These are phyloP conservation scores for Penicillium italicum DNA, from an alignment of 2,329 filamentous ascomycete genomes.

Conservation along the genomic window DNA sequence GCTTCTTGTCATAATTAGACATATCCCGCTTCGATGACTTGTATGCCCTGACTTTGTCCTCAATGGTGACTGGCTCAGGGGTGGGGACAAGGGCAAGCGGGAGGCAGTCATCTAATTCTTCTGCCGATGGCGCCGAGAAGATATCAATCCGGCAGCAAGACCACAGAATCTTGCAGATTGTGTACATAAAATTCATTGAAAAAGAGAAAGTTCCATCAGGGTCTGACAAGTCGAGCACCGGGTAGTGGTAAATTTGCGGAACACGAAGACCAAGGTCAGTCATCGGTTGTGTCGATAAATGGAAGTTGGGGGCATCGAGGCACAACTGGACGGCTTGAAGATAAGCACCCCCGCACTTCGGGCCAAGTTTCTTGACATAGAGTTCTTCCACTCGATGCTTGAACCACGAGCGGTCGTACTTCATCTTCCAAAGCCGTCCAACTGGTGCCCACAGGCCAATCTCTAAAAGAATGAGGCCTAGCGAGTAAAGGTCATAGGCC, in stretches of 20 bases:
- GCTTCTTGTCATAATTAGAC: conserved; percentile 18
- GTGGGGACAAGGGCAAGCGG: conserved; percentile 40
- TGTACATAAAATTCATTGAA: conserved; percentile 46
- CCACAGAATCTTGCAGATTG: conserved; percentile 42
- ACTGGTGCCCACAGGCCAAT: conserved; percentile 63
- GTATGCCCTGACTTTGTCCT: conserved; percentile 20
- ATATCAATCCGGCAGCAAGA: conserved; percentile 44
- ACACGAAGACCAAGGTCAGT: conserved; percentile 41
- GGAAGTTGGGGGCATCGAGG: conserved; percentile 55
- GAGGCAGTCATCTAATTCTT: conserved; percentile 42
- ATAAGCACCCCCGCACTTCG: conserved; percentile 62
- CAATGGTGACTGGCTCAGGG: conserved; percentile 27
- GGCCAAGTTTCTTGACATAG: conserved; percentile 58
- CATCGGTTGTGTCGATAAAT: conserved; percentile 42
- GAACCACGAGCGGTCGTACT: conserved; percentile 61
- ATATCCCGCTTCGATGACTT: conserved; percentile 11
- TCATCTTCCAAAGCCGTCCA: conserved; percentile 60
- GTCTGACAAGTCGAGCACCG: conserved; percentile 41
- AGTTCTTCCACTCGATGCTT: conserved; percentile 61
- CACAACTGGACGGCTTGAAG: conserved; percentile 61
- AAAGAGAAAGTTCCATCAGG: conserved; percentile 42
- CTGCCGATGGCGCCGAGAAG: conserved; percentile 39
- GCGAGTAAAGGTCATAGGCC: conserved; percentile 57
- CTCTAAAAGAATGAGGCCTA: conserved; percentile 60
- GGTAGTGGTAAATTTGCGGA: conserved; percentile 42